These are phyloP conservation scores for Moricandia moricandioides DNA, from an alignment of 345 rosid species.

Conservation along the genomic window DNA sequence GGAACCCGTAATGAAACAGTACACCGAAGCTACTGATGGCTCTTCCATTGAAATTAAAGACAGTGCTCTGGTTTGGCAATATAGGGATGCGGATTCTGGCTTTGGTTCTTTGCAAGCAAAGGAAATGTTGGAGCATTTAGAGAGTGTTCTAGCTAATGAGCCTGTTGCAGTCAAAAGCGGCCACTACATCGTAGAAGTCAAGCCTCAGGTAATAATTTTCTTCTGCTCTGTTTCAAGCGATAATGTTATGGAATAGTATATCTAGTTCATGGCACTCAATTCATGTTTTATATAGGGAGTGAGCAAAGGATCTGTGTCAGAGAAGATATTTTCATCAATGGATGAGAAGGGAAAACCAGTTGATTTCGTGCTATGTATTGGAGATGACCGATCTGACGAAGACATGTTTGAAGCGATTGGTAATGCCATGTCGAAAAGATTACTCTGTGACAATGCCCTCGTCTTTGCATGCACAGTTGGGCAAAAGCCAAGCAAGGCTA, in stretches of 20 bases:
- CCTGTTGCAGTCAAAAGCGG: slow-evolving; percentile 46
- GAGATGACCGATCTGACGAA: slow-evolving; percentile 42
- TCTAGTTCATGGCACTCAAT: background rate
- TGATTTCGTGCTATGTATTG: slow-evolving; percentile 42
- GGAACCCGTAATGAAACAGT: slow-evolving; percentile 42
- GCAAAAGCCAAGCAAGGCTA: slow-evolving; percentile 97
- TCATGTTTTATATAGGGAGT: slow-evolving; percentile 34
- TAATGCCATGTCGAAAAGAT: slow-evolving; percentile 38
- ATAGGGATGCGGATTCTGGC: slow-evolving; percentile 42
- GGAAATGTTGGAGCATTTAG: slow-evolving; percentile 43
- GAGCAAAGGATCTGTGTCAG: slow-evolving; percentile 43
- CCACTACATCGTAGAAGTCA: slow-evolving; percentile 42
- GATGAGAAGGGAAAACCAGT: slow-evolving; percentile 37
- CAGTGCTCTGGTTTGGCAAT: slow-evolving; percentile 44
- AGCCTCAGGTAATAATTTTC: slow-evolving; percentile 36
- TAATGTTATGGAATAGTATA: background rate
- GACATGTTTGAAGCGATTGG: slow-evolving; percentile 46
- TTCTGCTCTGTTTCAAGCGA: background rate
- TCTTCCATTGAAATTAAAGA: slow-evolving; percentile 42
- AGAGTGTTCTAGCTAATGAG: slow-evolving; percentile 42
- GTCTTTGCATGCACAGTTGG: slow-evolving; percentile 88
- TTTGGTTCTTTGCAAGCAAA: slow-evolving; percentile 44
- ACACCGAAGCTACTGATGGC: slow-evolving; percentile 42
- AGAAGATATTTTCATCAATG: slow-evolving; percentile 37
- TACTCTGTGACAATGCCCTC: slow-evolving; percentile 25